phyloP scores from a whole-genome alignment of 768 basidiomycete species.

The Russula earlei region DNA sequence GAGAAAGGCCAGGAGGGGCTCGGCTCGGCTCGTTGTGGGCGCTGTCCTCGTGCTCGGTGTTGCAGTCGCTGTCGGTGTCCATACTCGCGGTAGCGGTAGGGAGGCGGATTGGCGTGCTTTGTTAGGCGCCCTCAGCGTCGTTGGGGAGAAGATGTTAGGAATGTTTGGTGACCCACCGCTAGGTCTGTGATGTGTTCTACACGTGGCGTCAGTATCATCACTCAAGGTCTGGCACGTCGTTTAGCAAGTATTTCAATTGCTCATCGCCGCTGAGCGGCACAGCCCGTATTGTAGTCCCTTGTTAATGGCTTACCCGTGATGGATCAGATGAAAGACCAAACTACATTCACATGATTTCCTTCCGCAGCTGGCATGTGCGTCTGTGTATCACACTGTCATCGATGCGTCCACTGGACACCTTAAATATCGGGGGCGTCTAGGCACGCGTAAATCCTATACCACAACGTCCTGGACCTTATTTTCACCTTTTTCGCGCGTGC shows the following conservation, averaged over 20 bases:
- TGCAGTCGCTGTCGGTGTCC: constrained; percentile 46
- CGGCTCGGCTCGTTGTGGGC: constrained; percentile 39
- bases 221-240: neutral
- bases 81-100: constrained; percentile 3
- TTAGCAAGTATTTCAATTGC: neutral
- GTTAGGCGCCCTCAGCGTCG: neutral
- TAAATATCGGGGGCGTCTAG: no score
- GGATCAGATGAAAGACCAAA: no score
- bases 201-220: neutral
- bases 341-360: no score
- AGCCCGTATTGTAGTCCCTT: neutral
- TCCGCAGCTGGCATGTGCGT: no score
- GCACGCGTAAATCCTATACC: no score
- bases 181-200: neutral
- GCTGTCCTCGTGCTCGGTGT: constrained; percentile 63
- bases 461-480: no score
- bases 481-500: no score
- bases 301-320: no score
- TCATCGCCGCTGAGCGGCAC: neutral
- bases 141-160: constrained; percentile 12
- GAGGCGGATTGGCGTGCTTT: neutral
- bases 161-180: neutral
- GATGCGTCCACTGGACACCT: no score
- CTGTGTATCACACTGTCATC: no score
- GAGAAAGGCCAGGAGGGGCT: constrained; percentile 1